Percentiles rank a stretch among this genome's conserved stretches.
These are phyloP conservation scores for Colletotrichum aenigma DNA, from an alignment of 2,329 filamentous ascomycete species.

Conservation along the genomic window DNA sequence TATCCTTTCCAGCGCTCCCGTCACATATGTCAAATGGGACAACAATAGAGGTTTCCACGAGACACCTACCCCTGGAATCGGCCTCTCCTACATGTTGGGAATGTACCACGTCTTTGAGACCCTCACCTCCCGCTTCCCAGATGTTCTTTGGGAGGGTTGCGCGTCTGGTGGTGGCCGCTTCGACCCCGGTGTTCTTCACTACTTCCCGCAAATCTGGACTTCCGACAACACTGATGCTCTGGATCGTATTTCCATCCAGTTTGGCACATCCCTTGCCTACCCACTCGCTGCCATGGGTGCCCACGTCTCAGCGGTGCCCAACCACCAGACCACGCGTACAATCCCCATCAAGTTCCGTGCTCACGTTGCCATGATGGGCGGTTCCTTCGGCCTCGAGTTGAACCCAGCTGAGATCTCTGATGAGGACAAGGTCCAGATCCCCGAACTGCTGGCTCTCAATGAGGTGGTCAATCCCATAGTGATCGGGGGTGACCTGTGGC, in stretches of 20 bases:
- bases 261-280: conserved; percentile 68
- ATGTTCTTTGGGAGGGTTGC: conserved; percentile 70
- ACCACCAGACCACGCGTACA: conserved; percentile 58
- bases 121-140: conserved; percentile 62
- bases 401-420: conserved; percentile 56
- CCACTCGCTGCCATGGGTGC: conserved; percentile 68
- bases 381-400: conserved; percentile 69
- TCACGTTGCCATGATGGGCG: conserved; percentile 72
- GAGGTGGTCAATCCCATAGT: conserved; percentile 64
- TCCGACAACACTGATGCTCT: conserved; percentile 69
- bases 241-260: conserved; percentile 65
- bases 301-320: conserved; percentile 67
- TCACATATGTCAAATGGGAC: conserved; percentile 71
- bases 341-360: conserved; percentile 64
- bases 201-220: conserved; percentile 70
- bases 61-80: conserved; percentile 53
- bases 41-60: conserved; percentile 71
- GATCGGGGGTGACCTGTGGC: conserved; percentile 62
- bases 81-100: conserved; percentile 67
- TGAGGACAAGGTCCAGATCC: conserved; percentile 58
- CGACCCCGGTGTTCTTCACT: conserved; percentile 66
- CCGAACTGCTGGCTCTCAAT: conserved; percentile 56
- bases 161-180: conserved; percentile 69
- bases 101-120: conserved; percentile 66
- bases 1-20: conserved; percentile 56